Conservation (phyloP, 148 eudicot species). For the Oxyria digyna region DNA sequence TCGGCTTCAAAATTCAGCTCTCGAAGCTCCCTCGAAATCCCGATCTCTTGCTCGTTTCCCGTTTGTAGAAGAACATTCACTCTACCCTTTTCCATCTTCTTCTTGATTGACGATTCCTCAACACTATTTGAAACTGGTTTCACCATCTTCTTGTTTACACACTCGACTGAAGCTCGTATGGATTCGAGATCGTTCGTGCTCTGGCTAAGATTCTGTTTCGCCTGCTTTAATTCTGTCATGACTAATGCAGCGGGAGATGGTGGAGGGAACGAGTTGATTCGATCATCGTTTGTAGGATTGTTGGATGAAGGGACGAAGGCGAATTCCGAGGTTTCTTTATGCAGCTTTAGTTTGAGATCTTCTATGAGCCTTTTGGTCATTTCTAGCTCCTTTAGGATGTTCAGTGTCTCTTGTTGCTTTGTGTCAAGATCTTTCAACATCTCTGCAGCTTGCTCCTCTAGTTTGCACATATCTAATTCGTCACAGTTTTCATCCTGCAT, state of each 20-base stretch:
- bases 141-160: not conserved
- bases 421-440: slow-evolving; percentile 44
- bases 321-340: slow-evolving; percentile 29
- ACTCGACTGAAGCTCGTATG: slow-evolving; percentile 21
- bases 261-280: not conserved
- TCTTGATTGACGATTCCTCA: not conserved
- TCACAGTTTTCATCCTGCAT: not conserved
- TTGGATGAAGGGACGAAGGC: not conserved
- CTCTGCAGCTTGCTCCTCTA: slow-evolving; percentile 38
- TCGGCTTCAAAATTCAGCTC: slow-evolving; percentile 53
- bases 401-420: slow-evolving; percentile 61
- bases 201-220: slow-evolving; percentile 1
- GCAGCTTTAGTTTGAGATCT: slow-evolving; percentile 45
- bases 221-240: not conserved
- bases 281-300: not conserved
- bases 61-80: not conserved
- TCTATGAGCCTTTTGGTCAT: slow-evolving; percentile 53
- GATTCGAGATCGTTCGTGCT: not conserved
- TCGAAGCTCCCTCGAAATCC: slow-evolving; percentile 30
- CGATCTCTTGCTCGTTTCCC: not conserved
- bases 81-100: too few species aligned
- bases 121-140: not conserved
- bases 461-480: slow-evolving; percentile 24
- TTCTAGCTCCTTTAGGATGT: slow-evolving; percentile 54
- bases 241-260: not conserved